Evolutionary conservation across 176 grass and related monocot species (phyloP).

Genomic region (Bromus sterilis): DNA sequence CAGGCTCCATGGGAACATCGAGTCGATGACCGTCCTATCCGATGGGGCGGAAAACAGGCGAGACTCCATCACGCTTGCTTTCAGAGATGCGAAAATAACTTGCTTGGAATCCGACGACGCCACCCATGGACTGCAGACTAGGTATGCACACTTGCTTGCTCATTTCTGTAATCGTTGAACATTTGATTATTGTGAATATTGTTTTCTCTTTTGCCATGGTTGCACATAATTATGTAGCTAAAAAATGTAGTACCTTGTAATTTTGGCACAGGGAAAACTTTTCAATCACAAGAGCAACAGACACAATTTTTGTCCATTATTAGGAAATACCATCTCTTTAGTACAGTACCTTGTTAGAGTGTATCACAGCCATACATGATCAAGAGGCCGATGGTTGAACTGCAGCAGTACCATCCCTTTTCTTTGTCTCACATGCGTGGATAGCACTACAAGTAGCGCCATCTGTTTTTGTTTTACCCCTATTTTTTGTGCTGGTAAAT

Average conservation of each 20-base stretch:
- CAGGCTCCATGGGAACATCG: constrained; percentile 78
- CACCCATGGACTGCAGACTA: constrained; percentile 51
- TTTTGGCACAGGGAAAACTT: neutral
- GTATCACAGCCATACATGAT: neutral
- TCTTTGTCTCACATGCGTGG: too few relatives aligned
- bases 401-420: neutral
- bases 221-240: neutral
- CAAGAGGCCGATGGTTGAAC: neutral
- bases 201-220: neutral
- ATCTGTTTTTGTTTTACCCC: too few relatives aligned
- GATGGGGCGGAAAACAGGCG: constrained; percentile 53
- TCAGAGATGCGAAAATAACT: constrained; percentile 80
- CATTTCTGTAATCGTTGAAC: neutral
- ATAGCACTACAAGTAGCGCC: too few relatives aligned
- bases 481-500: too few relatives aligned
- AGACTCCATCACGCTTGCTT: constrained; percentile 52
- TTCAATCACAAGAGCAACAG: neutral
- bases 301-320: neutral
- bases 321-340: neutral
- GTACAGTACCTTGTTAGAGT: neutral
- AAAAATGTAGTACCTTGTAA: neutral
- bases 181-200: neutral
- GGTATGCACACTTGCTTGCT: constrained; percentile 28
- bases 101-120: constrained; percentile 80
- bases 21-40: constrained; percentile 66